These are phyloP conservation scores for Alternaria gaisen DNA, from an alignment of 2,329 filamentous ascomycete genomes.

Conservation along the genomic window DNA sequence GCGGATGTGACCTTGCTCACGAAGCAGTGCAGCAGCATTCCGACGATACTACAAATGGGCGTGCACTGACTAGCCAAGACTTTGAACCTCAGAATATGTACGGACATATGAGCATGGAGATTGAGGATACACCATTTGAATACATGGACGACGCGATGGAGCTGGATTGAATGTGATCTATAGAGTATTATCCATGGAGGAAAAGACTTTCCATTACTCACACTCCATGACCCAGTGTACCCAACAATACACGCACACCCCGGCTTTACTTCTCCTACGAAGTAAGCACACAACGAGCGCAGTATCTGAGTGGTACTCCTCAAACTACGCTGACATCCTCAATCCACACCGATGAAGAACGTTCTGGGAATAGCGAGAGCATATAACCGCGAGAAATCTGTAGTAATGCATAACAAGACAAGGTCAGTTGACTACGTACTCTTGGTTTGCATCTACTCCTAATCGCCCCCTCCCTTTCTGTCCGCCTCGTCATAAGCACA, in stretches of 20 bases:
- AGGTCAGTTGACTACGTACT: neutral
- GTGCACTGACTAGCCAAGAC: slow-evolving; percentile 28
- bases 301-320: neutral
- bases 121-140: slow-evolving; percentile 40
- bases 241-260: neutral
- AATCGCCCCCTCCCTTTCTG: no score
- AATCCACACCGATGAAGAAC: neutral
- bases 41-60: slow-evolving; percentile 11
- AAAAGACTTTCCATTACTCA: neutral
- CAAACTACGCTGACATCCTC: neutral
- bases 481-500: no score
- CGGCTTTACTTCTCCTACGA: neutral
- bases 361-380: neutral
- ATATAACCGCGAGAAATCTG: neutral
- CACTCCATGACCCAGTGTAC: neutral
- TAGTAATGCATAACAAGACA: neutral
- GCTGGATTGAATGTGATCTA: slow-evolving; percentile 34
- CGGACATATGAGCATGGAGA: slow-evolving; percentile 18
- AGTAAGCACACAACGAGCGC: neutral
- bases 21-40: slow-evolving; percentile 42
- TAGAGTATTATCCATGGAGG: neutral
- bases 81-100: slow-evolving; percentile 27
- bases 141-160: slow-evolving; percentile 51
- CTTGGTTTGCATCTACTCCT: neutral
- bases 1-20: slow-evolving; percentile 68